Evolutionary conservation across 2,329 filamentous ascomycete genomes (phyloP), one percentile per base, ranked within the genome.

Genomic region (Pseudogymnoascus sp.): DNA sequence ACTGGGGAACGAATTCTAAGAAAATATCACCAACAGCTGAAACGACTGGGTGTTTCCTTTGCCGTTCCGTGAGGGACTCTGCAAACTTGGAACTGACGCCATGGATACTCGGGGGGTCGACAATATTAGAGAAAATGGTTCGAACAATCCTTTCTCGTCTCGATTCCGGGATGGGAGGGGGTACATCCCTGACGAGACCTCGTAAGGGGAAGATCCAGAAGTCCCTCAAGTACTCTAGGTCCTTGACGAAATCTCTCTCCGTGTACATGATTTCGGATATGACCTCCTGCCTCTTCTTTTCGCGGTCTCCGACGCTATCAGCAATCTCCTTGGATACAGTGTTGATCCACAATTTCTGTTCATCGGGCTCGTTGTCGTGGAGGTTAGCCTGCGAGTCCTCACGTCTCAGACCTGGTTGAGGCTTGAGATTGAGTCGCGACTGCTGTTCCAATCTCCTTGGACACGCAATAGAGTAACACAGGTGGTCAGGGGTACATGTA

Each of bases 291-390:
- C 95, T 86, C 79, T 98, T 98, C 86, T 96, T 96, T 76, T 99
- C 95, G 68, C 85, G 86, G 69, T 99, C 95, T 60, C 87, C 87
- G 31, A 97, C 88, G 72, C 88, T 90, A 69, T 98, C 93, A 0
- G 93, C 92, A 63, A 99, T 82, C 74, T 98, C 95, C 75, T 96
- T 95, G 0, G 93, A 91, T 37, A 99, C 95, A 12, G 93, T 96
- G 75, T 98, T 98, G 76, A 99, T 99, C 95, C 95, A 99, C 38
- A 99, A 83, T 76, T 98, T 98, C 78, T 98, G 95, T 75, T 98
- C 93, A 72, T 97, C 92, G 33, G 89, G 91, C 71, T 95, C 89
- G 66, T 95, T 91, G 69, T 96, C 92, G 71, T 96, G 93, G 72
- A 90, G 76, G 78, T 86, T 95, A 73, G 81, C 81, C 68, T 85